A percentile compares a stretch with the other conserved stretches of the same genome.
Evolutionary conservation across 768 basidiomycete species (phyloP).

Genomic region (Dacryopinax spathularia): DNA sequence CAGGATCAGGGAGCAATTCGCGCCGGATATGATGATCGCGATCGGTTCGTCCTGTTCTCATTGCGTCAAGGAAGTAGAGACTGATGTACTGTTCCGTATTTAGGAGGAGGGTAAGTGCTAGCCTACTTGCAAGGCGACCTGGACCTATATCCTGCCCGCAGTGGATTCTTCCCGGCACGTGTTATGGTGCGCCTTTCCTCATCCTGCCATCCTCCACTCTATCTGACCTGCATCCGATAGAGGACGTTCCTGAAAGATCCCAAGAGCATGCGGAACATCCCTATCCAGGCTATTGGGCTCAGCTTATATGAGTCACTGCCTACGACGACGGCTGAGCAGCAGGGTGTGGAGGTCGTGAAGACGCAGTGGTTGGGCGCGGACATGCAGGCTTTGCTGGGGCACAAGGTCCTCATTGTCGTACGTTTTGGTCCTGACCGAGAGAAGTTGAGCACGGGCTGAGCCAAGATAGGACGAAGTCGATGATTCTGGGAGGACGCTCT

Average conservation of each 20-base stretch:
- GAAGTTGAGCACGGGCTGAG: slow-evolving; percentile 1
- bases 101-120: neutral
- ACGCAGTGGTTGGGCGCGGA: slow-evolving; percentile 93
- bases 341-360: slow-evolving; percentile 73
- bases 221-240: slow-evolving; percentile 30
- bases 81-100: neutral
- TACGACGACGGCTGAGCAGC: slow-evolving; percentile 53
- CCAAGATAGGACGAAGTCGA: slow-evolving; percentile 64
- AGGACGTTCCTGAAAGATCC: slow-evolving; percentile 72
- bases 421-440: slow-evolving; percentile 20
- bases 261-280: slow-evolving; percentile 58
- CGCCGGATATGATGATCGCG: slow-evolving; percentile 73
- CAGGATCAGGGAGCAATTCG: slow-evolving; percentile 61
- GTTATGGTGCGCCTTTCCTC: slow-evolving; percentile 37
- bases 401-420: slow-evolving; percentile 69
- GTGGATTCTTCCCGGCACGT: slow-evolving; percentile 92
- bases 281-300: slow-evolving; percentile 91
- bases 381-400: slow-evolving; percentile 58
- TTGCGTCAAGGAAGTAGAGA: neutral
- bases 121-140: slow-evolving; percentile 3
- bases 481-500: slow-evolving; percentile 76
- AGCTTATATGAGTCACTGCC: slow-evolving; percentile 86
- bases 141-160: slow-evolving; percentile 20
- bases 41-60: slow-evolving; percentile 38
- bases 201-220: neutral